A percentile compares a stretch with the other conserved stretches of the same genome.
phyloP scores from a whole-genome alignment of 371 early-diverging fungal species.

The Saksenaea oblongispora region DNA sequence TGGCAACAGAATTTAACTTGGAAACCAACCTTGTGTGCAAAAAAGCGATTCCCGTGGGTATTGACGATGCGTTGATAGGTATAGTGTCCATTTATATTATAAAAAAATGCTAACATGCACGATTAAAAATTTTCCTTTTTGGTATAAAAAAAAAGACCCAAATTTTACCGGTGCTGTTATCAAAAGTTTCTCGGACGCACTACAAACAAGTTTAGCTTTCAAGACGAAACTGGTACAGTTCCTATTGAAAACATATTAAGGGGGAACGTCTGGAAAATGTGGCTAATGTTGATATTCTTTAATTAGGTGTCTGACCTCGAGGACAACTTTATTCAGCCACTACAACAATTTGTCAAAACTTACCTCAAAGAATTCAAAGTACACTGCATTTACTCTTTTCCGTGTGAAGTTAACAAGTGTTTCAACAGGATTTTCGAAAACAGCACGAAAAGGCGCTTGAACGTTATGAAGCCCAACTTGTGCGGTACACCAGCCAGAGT shows the following conservation, averaged over 20 bases:
- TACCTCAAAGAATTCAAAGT: slow-evolving; percentile 63
- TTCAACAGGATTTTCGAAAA: slow-evolving; percentile 51
- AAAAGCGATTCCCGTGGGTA: slow-evolving; percentile 29
- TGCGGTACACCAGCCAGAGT: slow-evolving; percentile 56
- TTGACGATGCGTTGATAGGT: slow-evolving; percentile 39
- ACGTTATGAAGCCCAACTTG: slow-evolving; percentile 64
- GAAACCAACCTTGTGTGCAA: slow-evolving; percentile 28
- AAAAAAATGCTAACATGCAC: neutral
- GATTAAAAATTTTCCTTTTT: neutral
- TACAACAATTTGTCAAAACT: slow-evolving; percentile 61
- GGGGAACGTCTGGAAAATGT: neutral
- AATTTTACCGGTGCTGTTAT: slow-evolving; percentile 33
- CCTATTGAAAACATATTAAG: neutral
- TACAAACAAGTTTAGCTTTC: slow-evolving; percentile 49
- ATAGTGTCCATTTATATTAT: slow-evolving; percentile 2
- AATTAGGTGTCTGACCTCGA: slow-evolving; percentile 36
- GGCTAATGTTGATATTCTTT: slow-evolving; percentile 9
- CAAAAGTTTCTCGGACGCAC: slow-evolving; percentile 41
- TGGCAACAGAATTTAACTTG: slow-evolving; percentile 24
- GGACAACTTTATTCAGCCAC: slow-evolving; percentile 62
- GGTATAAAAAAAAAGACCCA: slow-evolving; percentile 17
- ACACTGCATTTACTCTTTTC: neutral
- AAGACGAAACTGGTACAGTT: slow-evolving; percentile 53
- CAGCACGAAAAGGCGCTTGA: slow-evolving; percentile 63
- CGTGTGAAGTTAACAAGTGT: neutral